Evolutionary conservation across 768 basidiomycete species (phyloP).

Genomic region (Tricholoma furcatifolium): DNA sequence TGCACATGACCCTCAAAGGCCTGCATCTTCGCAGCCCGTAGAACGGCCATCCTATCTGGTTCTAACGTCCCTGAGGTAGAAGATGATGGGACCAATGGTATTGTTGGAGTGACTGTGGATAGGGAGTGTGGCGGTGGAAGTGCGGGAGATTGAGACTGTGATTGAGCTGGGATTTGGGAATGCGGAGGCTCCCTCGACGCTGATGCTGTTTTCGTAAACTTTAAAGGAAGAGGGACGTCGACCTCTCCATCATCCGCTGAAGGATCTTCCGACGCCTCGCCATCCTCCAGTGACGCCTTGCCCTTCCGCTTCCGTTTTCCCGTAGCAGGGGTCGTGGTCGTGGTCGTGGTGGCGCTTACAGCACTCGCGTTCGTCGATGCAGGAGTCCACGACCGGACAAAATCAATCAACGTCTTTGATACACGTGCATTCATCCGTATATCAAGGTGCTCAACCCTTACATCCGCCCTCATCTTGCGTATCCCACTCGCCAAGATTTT

Average conservation of each 20-base stretch:
- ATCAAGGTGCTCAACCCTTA: constrained; percentile 58
- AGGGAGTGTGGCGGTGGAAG: neutral
- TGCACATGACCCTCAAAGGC: neutral
- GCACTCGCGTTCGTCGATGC: neutral
- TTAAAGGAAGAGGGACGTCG: neutral
- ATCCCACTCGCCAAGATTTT: constrained; percentile 8
- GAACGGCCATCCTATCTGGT: constrained; percentile 10
- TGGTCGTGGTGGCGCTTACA: neutral
- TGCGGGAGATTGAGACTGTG: neutral
- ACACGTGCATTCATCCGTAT: constrained; percentile 65
- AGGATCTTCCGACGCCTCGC: neutral
- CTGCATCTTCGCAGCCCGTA: constrained; percentile 9
- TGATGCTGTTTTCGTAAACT: neutral
- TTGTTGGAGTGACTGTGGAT: neutral
- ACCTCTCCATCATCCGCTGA: neutral
- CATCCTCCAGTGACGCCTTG: neutral
- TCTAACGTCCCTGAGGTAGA: neutral
- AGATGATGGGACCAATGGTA: neutral
- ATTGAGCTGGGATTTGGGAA: neutral
- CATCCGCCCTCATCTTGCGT: constrained; percentile 45
- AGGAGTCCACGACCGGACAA: constrained; percentile 33
- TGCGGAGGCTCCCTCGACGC: neutral
- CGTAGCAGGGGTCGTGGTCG: neutral
- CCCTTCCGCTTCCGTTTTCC: constrained; percentile 1
- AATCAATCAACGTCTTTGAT: constrained; percentile 52